Conservation (phyloP, 2,329 filamentous ascomycete species). For the Alternaria hordeiaustralica region DNA sequence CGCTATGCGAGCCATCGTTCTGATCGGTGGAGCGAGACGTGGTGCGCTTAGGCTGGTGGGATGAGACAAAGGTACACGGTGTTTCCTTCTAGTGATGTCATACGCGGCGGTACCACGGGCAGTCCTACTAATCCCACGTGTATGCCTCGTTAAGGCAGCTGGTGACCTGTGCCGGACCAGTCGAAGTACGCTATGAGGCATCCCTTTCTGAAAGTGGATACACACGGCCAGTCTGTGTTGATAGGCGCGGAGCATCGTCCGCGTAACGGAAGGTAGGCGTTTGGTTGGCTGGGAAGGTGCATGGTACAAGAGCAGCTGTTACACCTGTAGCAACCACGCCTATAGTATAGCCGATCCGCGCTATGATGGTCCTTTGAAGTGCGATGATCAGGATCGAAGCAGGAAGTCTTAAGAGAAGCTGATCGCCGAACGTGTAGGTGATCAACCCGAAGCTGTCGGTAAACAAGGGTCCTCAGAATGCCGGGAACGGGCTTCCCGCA, state of each 20-base stretch:
- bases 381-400: background rate
- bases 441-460: background rate
- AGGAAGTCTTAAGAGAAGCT: background rate
- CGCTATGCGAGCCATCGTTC: slow-evolving; percentile 12
- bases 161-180: background rate
- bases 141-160: background rate
- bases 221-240: background rate
- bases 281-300: background rate
- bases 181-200: background rate
- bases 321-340: background rate
- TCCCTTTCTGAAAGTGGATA: background rate
- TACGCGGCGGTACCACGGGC: background rate
- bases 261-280: background rate
- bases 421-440: background rate
- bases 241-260: background rate
- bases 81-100: slow-evolving; percentile 11
- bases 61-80: background rate
- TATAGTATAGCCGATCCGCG: background rate
- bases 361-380: background rate
- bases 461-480: background rate
- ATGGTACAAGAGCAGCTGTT: background rate
- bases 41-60: background rate
- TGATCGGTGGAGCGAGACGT: background rate
- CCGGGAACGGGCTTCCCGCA: background rate
- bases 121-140: slow-evolving; percentile 4